phyloP scores from a whole-genome alignment of 2,329 filamentous ascomycete species.

The Epicoccum sorghinum region DNA sequence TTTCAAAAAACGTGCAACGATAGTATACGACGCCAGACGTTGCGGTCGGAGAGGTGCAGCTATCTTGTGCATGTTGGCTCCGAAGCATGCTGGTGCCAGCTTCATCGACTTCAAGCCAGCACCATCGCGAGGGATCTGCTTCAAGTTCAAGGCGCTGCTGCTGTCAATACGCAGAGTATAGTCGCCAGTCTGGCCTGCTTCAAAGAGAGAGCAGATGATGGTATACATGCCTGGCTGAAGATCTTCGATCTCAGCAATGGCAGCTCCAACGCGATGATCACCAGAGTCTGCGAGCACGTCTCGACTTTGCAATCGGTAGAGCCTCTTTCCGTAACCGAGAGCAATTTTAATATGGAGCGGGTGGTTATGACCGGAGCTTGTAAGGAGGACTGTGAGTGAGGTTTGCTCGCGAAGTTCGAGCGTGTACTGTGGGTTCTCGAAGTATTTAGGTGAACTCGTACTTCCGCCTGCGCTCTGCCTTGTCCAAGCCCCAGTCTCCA shows the following conservation, averaged over 20 bases:
- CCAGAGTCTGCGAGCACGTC: slow-evolving; percentile 84
- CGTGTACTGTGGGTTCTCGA: slow-evolving; percentile 86
- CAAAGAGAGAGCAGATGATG: slow-evolving; percentile 88
- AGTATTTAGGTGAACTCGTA: slow-evolving; percentile 74
- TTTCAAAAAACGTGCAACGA: slow-evolving; percentile 58
- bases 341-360: slow-evolving; percentile 86
- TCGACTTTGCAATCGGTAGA: slow-evolving; percentile 71
- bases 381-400: slow-evolving; percentile 74
- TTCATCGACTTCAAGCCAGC: slow-evolving; percentile 73
- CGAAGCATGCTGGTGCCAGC: slow-evolving; percentile 61
- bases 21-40: slow-evolving; percentile 66
- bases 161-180: slow-evolving; percentile 80
- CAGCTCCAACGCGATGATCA: slow-evolving; percentile 85
- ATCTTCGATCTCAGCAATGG: slow-evolving; percentile 66
- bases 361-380: slow-evolving; percentile 68
- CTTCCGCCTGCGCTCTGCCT: slow-evolving; percentile 83
- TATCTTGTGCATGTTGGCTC: slow-evolving; percentile 58
- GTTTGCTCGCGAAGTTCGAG: slow-evolving; percentile 64
- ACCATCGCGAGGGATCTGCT: slow-evolving; percentile 70
- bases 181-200: slow-evolving; percentile 74
- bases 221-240: slow-evolving; percentile 80
- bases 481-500: slow-evolving; percentile 73
- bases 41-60: slow-evolving; percentile 57
- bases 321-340: slow-evolving; percentile 74
- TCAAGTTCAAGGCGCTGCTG: slow-evolving; percentile 61